Evolutionary conservation across 129 eudicot genomes (phyloP).

Genomic region (Dittrichia graveolens): DNA sequence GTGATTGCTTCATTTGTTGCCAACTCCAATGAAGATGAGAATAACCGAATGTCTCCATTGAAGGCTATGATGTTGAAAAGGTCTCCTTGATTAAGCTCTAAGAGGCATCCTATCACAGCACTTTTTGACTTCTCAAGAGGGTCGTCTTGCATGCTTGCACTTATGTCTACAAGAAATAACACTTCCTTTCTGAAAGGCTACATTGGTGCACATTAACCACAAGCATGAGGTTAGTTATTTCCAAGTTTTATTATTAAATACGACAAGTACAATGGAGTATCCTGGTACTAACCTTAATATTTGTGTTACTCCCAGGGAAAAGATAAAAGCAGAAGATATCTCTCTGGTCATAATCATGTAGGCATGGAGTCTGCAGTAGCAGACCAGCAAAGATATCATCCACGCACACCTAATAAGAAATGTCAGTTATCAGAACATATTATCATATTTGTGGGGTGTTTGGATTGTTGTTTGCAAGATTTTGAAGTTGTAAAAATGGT

Average conservation of each 20-base stretch:
- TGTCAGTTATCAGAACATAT: not conserved
- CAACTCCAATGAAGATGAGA: slow-evolving; percentile 64
- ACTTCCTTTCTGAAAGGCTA: slow-evolving; percentile 79
- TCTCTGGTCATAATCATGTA: slow-evolving; percentile 80
- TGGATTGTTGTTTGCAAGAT: too few relatives aligned
- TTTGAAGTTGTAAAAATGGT: too few relatives aligned
- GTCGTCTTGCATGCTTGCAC: slow-evolving; percentile 82
- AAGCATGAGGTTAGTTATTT: slow-evolving; percentile 7
- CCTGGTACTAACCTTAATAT: slow-evolving; percentile 49
- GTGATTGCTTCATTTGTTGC: slow-evolving; percentile 64
- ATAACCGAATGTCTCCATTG: slow-evolving; percentile 45
- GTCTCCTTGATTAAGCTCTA: slow-evolving; percentile 59
- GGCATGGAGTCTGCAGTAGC: slow-evolving; percentile 65
- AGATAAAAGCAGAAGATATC: slow-evolving; percentile 83
- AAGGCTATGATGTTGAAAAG: slow-evolving; percentile 81
- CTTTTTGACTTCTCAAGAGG: slow-evolving; percentile 65
- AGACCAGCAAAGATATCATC: slow-evolving; percentile 65
- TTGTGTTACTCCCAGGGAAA: slow-evolving; percentile 55
- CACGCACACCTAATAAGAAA: slow-evolving; percentile 51
- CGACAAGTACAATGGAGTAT: not conserved
- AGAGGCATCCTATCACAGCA: slow-evolving; percentile 57
- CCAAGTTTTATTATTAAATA: not conserved
- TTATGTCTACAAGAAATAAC: slow-evolving; percentile 74
- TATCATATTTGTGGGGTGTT: not conserved
- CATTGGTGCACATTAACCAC: not conserved